Evolutionary conservation across 495 filamentous ascomycete species (phyloP), one percentile per base, ranked within the genome.

Genomic region (Tuber brumale): DNA sequence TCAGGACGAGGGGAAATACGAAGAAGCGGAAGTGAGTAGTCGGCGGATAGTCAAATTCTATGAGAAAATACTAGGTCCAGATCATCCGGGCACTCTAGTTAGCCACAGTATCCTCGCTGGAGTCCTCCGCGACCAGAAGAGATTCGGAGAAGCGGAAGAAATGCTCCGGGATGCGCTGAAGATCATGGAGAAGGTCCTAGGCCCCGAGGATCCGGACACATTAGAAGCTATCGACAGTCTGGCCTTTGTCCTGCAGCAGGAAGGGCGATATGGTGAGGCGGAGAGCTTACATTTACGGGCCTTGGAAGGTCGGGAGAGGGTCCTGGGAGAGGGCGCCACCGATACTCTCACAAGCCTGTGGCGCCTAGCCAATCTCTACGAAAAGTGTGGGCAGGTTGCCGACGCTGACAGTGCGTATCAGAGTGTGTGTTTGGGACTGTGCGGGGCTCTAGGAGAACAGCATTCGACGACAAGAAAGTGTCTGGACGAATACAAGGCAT

Each of bases 141-240:
- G 51, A 12, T 61, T 31, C 51, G 70, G 73, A 46, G 72, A 74
- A 66, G 83, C 82, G 19, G 73, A 75, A 27, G 74, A 84, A 70
- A 80, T 76, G 74, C 75, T 75, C 69, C 74, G 75, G 48, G 57
- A 72, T 70, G 76, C 76, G 16, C 27, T 77, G 27, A 14, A 44
- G 18, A 74, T 69, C 44, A 61, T 76, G n/a, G 73, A 76, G 45
- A 61, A 51, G 44, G 72, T 44, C 6, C 61, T 76, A 19, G 76
- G 76, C 16, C 66, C 71, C 31, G 76, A 78, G 39, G 70, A 79
- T 19, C 70, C 70, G 2, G 76, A 79, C n/a, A 79, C 77, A 19
- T 71, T 79, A 37, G 45, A 44, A 42, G 72, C 72, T 8, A 45
- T 74, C 43, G 51, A 75, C n/a, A 78, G 72, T 18, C 61, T 45